Base-by-base conservation (phyloP, 352 stramenopile species). In the Globisporangium emineosum region DNA sequence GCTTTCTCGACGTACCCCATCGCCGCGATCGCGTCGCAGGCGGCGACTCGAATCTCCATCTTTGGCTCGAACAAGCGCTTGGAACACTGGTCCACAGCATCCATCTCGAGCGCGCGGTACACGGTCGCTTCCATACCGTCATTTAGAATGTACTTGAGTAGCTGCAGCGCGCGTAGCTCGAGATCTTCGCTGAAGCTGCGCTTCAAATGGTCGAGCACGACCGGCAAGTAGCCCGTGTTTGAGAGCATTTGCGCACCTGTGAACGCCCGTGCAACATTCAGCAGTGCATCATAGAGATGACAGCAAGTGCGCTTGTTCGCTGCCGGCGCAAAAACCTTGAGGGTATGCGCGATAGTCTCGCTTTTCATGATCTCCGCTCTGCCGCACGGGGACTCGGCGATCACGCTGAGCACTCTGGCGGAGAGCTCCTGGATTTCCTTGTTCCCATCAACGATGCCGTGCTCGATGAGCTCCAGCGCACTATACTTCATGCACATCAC, bases 121-220 rank as follows among this genome's bases (percentile, higher is more conserved):
- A 67, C 77, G 2, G 82, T 91, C 45, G 53, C 50, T 53, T 82
- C 73, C 0, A 76, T 67, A 45, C 80, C 80, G 62, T 93, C 84
- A 60, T 93, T 93, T 52, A 90, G 43, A 15, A 90, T 25, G 21
- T 85, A 71, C 52, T 88, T 88, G 19, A 93, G 72, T 29, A 93
- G 64, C 25, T 81, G 69, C 21, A 93, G 71, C 19, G 76, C 77
- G 40, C 77, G 76, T 17, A 89, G 60, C 12, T 79, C 70, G 17
- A 91, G 60, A 1, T 76, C 65, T 27, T 63, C 53, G 25, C 55
- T 51, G 12, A 73, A 13, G 23, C 56, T 49, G 32, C 62, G 71
- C 66, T 78, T 78, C 37, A 91, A 69, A 35, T 91, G 83, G 2
- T 72, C 77, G 0, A 93, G 53, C 6, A 91, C 71, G 21, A 86